Evolutionary conservation across 495 filamentous ascomycete genomes (phyloP), one percentile per base, ranked within the genome.

Genomic region (Podospora anserina): DNA sequence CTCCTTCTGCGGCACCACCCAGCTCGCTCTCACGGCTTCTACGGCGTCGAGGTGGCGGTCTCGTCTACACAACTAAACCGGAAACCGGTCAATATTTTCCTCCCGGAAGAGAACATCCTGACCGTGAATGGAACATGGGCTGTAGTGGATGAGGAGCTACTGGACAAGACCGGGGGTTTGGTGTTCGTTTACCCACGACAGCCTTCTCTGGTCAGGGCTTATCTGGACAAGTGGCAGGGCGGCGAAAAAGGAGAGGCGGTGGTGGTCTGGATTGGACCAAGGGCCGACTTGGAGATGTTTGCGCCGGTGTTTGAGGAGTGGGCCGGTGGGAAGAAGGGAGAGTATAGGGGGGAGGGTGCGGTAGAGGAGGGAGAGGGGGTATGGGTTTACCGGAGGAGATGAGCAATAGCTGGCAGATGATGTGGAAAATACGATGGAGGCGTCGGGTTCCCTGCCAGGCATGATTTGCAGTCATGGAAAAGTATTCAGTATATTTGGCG

Each of bases 141-240:
- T 5, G 13, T 72, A 15, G 65, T 70, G 7, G 23, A 11, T 9
- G 53, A 65, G 18, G 65, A 20, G 0, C 2, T 15, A 16, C 4
- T 23, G 32, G 59, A 61, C 6, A 18, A 61, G 26, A 60, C 64
- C 0, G 65, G 63, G 23, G 74, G 67, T 0, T 44, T 76, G 61
- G 11, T 76, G n/a, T 76, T 76, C 66, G 68, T 74, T 15, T 76
- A 74, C 34, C 74, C 74, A 13, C 49, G 74, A 53, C 63, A 71
- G 61, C 19, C 32, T 4, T 60, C 28, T 13, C 58, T 76, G 65
- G 28, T 76, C 7, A 23, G 20, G 59, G 34, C 26, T 39, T 76
- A 76, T 69, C 53, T 75, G 63, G 32, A 59, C 18, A 34, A 16
- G 4, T 55, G 61, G 26, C 34, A 19, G 20, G 16, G 15, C n/a